Evolutionary conservation across 768 basidiomycete genomes (phyloP).

Genomic region (Lyophyllum decastes): DNA sequence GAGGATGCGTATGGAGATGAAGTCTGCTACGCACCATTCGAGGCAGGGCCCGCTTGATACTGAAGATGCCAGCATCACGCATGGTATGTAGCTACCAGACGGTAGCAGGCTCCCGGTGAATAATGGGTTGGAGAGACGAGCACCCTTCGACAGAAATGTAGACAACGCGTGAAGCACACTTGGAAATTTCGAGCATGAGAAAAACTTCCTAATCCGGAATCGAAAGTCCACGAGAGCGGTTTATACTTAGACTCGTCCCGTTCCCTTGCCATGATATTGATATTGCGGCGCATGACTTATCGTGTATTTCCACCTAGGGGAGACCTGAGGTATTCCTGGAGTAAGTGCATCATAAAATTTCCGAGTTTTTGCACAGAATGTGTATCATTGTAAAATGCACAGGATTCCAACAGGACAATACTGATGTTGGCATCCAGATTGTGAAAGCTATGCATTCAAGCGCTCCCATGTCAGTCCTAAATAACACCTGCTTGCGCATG

Average conservation of each 20-base stretch:
- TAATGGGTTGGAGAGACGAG: background rate
- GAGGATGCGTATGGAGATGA: background rate
- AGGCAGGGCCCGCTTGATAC: slow-evolving; percentile 58
- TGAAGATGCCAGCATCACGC: slow-evolving; percentile 40
- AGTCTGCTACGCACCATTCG: slow-evolving; percentile 65
- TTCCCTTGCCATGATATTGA: no score
- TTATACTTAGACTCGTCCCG: no score
- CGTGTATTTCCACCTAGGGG: background rate
- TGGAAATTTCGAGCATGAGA: slow-evolving; percentile 10
- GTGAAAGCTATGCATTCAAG: no score
- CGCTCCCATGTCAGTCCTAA: background rate
- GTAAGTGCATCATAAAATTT: background rate
- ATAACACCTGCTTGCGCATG: background rate
- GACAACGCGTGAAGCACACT: background rate
- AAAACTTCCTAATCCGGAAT: background rate
- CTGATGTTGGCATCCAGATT: no score
- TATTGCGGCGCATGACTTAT: background rate
- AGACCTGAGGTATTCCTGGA: background rate
- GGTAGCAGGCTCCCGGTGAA: background rate
- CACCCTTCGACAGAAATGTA: background rate
- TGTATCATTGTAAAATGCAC: background rate
- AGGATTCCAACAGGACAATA: background rate
- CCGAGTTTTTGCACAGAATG: background rate
- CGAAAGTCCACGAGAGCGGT: no score
- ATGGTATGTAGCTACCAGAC: slow-evolving; percentile 21